A percentile compares a stretch with the other conserved stretches of the same genome.
These are phyloP conservation scores for Cladophialophora immunda DNA, from an alignment of 2,329 filamentous ascomycete genomes.

Conservation along the genomic window DNA sequence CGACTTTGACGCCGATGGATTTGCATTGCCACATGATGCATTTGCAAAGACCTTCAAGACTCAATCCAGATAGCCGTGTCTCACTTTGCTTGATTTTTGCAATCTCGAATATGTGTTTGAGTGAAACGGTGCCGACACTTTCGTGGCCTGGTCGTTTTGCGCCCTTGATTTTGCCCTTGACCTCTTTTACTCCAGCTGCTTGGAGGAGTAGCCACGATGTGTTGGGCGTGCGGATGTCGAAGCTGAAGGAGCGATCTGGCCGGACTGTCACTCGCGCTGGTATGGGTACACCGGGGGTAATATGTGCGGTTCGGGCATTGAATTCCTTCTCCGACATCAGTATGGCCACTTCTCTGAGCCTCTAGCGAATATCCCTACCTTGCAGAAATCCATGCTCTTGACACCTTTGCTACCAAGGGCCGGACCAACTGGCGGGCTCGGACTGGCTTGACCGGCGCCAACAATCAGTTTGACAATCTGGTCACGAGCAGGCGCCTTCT, in stretches of 20 bases:
- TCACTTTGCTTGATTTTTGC: slow-evolving; percentile 93
- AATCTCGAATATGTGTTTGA: slow-evolving; percentile 98
- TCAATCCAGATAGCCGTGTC: slow-evolving; percentile 74
- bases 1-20: slow-evolving; percentile 76
- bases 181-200: slow-evolving; percentile 76
- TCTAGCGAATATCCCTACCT: slow-evolving; percentile 65
- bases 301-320: slow-evolving; percentile 90
- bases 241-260: slow-evolving; percentile 90
- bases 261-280: slow-evolving; percentile 91
- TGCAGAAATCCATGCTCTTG: slow-evolving; percentile 99
- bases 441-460: slow-evolving; percentile 91
- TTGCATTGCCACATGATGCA: slow-evolving; percentile 78
- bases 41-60: slow-evolving; percentile 75
- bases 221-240: slow-evolving; percentile 93
- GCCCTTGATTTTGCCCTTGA: slow-evolving; percentile 78
- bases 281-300: slow-evolving; percentile 82
- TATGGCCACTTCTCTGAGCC: neutral
- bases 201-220: slow-evolving; percentile 89
- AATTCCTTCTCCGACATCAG: slow-evolving; percentile 74
- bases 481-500: slow-evolving; percentile 63
- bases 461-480: slow-evolving; percentile 97
- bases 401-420: slow-evolving; percentile 97
- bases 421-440: slow-evolving; percentile 94
- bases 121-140: slow-evolving; percentile 80
- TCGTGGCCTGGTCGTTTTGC: slow-evolving; percentile 79